Evolutionary conservation across 345 rosid species (phyloP).

Genomic region (Populus davidiana): DNA sequence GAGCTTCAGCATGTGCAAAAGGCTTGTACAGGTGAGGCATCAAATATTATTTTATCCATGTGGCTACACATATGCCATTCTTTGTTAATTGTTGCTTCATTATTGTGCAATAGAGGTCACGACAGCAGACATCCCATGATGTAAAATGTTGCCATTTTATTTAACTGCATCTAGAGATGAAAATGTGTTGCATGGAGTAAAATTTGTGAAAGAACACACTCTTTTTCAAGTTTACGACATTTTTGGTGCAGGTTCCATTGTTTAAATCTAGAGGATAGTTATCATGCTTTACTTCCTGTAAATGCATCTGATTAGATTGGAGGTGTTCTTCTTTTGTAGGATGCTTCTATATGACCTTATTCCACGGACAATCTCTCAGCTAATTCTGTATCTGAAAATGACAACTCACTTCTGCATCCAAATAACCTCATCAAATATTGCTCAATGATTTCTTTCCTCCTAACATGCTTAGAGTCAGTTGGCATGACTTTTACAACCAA

Average conservation of each 20-base stretch:
- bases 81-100: background rate
- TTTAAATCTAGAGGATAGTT: too few species aligned
- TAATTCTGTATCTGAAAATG: slow-evolving; percentile 1
- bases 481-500: background rate
- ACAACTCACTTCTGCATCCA: background rate
- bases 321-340: background rate
- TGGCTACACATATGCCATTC: background rate
- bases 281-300: background rate
- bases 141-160: background rate
- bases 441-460: background rate
- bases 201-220: background rate
- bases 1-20: slow-evolving; percentile 83
- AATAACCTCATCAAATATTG: background rate
- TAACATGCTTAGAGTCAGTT: background rate
- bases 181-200: background rate
- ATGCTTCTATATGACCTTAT: background rate
- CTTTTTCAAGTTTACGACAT: background rate
- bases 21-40: slow-evolving; percentile 77
- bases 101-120: background rate
- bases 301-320: background rate
- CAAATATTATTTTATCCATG: background rate
- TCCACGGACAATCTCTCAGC: background rate
- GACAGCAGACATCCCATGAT: background rate
- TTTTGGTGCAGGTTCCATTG: too few species aligned
- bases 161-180: background rate